Base-by-base conservation (phyloP, 495 filamentous ascomycete species). In the Corynascus novoguineensis region DNA sequence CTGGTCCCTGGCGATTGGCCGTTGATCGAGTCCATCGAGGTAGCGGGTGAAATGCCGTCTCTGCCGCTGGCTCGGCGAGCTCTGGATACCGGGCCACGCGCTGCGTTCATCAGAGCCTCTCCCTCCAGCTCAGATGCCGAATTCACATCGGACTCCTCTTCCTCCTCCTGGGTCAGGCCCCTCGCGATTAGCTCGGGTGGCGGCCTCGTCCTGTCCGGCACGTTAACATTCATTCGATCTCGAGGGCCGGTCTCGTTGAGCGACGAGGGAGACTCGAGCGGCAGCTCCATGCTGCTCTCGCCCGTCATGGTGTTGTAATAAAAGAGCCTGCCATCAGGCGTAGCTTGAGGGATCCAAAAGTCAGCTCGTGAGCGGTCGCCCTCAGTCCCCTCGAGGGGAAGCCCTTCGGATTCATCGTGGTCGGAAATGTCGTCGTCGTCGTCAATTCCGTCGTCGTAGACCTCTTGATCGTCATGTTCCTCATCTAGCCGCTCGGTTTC, bases 301-400 rank as follows among this genome's bases (percentile, higher is more conserved):
- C 90, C 90, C 0, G 93, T 98, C 68, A 95, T 82, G 6, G 91
- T 97, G 65, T 98, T 98, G 78, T 95, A 97, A 67, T 97, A 98
- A 68, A 90, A 97, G n/a, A 97, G 72, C 53, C 89, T 82, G 47
- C 93, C 93, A 68, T 97, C 90, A 0, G 89, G 85, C 5, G 95
- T 98, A 14, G 91, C 95, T 69, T 98, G 93, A 3, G 95, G 95
- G 64, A 98, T 96, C 93, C 93, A 98, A 68, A 93, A 97, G 49
- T 91, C 90, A 47, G 93, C 89, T 65, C 95, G 86, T 61, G 95
- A 92, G 71, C 89, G 86, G 55, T 87, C 81, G 28, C 76, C 73
- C 29, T 82, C 81, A 1, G 76, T 77, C 15, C 85, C 85, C 60
- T 95, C 90, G 17, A 88, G 81, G 6, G 88, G 84, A 25, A 89